Evolutionary conservation across 768 basidiomycete genomes (phyloP), one percentile per base, ranked within the genome.

Genomic region (Amanita muscaria): DNA sequence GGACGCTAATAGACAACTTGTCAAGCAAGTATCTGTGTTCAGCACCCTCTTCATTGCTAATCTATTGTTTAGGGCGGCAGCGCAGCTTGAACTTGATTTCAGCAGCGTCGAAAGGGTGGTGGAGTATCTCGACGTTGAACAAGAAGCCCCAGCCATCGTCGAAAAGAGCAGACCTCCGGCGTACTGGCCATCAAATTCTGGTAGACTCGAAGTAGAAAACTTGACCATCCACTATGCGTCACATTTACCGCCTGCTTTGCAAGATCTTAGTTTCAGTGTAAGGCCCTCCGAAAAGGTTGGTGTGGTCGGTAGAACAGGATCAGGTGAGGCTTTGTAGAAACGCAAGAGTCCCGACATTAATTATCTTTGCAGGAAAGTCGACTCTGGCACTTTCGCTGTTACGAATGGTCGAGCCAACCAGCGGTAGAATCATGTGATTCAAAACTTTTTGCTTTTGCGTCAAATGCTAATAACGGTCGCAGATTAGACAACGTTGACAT

Each of bases 401-500:
- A 27, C 63, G 83, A 11, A 80, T 84, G 59, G 61, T 83, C 3
- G 83, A 85, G 48, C 72, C 81, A 0, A 58, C 58, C 0, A 63
- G 62, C 32, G 83, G 82, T 3, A 64, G 55, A 40, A 83, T 85
- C 25, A 58, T 77, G 80, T 82, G 57, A 44, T 53, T 7, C 36
- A 11, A 21, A 18, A 39, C 42, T 44, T 23, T 44, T 35, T 34
- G 22, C 38, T 24, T 12, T 30, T 38, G 15, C 41, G 19, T 27
- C 6, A 32, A n/a, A 18, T 31, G 33, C 43, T 48, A 41, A 35
- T 21, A 16, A 24, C 25, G 6, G 44, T 46, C 25, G n/a, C 40
- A 77, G 79, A n/a, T 68, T 86, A 21, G 83, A 88, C 51, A 77
- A 77, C 5, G 67, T 88, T 42, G 81, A 87, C 56, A 78, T 85